phyloP scores from a whole-genome alignment of 73 alveolate genomes.

The Symbiodinium natans region DNA sequence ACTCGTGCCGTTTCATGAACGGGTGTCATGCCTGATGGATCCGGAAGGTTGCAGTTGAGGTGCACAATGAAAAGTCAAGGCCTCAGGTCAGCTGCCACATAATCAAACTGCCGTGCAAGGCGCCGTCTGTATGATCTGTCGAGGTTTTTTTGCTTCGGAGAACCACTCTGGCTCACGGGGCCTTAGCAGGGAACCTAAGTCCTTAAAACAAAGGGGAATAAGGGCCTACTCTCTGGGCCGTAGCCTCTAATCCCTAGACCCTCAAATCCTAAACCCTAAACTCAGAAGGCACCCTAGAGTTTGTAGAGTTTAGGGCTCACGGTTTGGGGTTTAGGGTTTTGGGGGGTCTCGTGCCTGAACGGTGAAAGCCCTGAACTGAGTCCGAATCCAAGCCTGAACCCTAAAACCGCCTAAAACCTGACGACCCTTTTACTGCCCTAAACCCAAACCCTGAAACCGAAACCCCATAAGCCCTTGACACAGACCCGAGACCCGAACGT shows the following conservation, averaged over 20 bases:
- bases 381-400: background rate
- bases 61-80: too few relatives aligned
- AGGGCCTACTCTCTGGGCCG: too few relatives aligned
- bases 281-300: background rate
- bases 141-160: background rate
- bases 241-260: too few relatives aligned
- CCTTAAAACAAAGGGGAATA: background rate
- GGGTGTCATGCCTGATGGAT: too few relatives aligned
- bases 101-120: too few relatives aligned
- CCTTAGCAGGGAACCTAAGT: too few relatives aligned
- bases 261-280: too few relatives aligned
- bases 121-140: too few relatives aligned
- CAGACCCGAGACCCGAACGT: background rate
- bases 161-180: too few relatives aligned
- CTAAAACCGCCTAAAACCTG: background rate
- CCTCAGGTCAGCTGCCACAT: too few relatives aligned
- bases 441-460: background rate
- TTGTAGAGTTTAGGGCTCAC: background rate
- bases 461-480: background rate
- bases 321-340: background rate
- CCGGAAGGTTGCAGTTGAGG: too few relatives aligned
- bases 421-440: background rate
- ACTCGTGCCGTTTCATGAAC: too few relatives aligned
- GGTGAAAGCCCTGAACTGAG: background rate
- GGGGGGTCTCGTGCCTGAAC: background rate